Percentiles rank a stretch among this genome's conserved stretches.
Conservation (phyloP, 768 basidiomycete species). For the Cubamyces sp. region DNA sequence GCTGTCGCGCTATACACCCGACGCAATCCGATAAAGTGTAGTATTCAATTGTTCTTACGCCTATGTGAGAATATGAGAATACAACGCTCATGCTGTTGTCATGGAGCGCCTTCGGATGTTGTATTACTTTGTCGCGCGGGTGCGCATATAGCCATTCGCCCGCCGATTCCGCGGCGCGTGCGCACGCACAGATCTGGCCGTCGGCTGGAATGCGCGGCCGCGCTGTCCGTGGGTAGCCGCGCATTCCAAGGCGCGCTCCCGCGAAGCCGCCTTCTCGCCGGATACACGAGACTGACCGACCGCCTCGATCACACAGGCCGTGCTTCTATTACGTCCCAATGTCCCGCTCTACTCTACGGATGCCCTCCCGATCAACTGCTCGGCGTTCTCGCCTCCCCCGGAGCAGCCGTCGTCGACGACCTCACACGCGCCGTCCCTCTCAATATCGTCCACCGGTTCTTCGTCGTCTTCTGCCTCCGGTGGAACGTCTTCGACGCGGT, state of each 20-base stretch:
- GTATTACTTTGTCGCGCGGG: background rate
- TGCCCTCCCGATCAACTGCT: slow-evolving; percentile 77
- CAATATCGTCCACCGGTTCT: slow-evolving; percentile 30
- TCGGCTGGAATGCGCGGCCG: background rate
- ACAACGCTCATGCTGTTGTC: background rate
- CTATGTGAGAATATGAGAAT: background rate
- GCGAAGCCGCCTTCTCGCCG: slow-evolving; percentile 1
- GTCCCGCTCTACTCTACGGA: slow-evolving; percentile 86
- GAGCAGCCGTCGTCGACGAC: slow-evolving; percentile 11
- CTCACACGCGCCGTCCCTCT: slow-evolving; percentile 19
- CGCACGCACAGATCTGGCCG: background rate
- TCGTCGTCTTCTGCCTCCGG: slow-evolving; percentile 25
- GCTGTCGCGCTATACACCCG: background rate
- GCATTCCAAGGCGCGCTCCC: slow-evolving; percentile 1
- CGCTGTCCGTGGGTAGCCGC: background rate
- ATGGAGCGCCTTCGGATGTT: background rate
- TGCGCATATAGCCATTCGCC: background rate
- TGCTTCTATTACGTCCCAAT: slow-evolving; percentile 78
- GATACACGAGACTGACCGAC: slow-evolving; percentile 16
- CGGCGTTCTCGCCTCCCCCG: slow-evolving; percentile 57
- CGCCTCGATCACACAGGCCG: slow-evolving; percentile 54
- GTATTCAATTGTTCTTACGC: background rate
- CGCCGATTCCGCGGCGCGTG: background rate
- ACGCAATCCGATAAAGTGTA: background rate
- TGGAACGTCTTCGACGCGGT: slow-evolving; percentile 48